phyloP scores from a whole-genome alignment of 2,329 filamentous ascomycete genomes.

The Periconia sp. region DNA sequence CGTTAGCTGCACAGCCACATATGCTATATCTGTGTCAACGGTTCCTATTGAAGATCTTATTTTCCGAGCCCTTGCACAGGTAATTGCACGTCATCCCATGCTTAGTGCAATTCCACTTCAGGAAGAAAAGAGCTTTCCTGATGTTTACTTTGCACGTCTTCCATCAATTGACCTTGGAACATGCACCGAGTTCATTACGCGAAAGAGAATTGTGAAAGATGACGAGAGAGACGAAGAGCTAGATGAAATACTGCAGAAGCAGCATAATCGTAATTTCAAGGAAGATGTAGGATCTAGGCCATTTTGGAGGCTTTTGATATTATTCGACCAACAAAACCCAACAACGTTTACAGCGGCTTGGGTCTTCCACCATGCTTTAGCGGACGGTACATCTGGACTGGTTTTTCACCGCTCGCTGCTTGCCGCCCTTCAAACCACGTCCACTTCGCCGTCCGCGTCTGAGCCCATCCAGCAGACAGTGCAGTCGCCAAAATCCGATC shows the following conservation, averaged over 20 bases:
- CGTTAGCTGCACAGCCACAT: slow-evolving; percentile 48
- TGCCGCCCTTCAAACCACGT: slow-evolving; percentile 36
- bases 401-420: slow-evolving; percentile 54
- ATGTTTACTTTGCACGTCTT: slow-evolving; percentile 53
- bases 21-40: slow-evolving; percentile 5
- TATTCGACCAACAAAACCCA: slow-evolving; percentile 20
- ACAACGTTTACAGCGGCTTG: slow-evolving; percentile 51
- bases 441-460: slow-evolving; percentile 13
- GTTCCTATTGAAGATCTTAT: slow-evolving; percentile 35
- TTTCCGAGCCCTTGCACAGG: slow-evolving; percentile 41
- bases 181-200: slow-evolving; percentile 41
- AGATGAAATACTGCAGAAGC: slow-evolving; percentile 46
- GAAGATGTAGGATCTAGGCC: slow-evolving; percentile 35
- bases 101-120: slow-evolving; percentile 52
- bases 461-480: slow-evolving; percentile 14
- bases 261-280: slow-evolving; percentile 51
- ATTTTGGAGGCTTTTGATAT: slow-evolving; percentile 54
- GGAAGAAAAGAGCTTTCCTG: slow-evolving; percentile 44
- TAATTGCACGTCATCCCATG: slow-evolving; percentile 50
- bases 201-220: slow-evolving; percentile 17
- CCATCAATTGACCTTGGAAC: slow-evolving; percentile 50
- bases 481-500: slow-evolving; percentile 18
- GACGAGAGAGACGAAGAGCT: slow-evolving; percentile 48
- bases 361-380: slow-evolving; percentile 57
- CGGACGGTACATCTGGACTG: slow-evolving; percentile 54